Base-by-base conservation (phyloP, 441 rosid genomes). In the Corymbia citriodora region DNA sequence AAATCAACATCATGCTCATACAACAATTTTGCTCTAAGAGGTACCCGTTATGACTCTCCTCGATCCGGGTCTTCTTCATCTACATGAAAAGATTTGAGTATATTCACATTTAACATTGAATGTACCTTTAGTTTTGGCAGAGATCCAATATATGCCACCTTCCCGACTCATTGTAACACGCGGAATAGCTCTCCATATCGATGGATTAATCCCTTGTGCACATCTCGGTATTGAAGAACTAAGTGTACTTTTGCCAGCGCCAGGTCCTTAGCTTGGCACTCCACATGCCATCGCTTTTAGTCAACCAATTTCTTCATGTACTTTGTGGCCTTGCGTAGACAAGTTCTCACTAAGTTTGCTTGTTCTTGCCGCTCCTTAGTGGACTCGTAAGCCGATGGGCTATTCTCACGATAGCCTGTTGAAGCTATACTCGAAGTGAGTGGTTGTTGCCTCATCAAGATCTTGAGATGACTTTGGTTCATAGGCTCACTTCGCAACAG, bases 401-500 rank as follows among this genome's bases (percentile, higher is more conserved):
- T 33, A 33, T 23, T 70, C 45, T 48, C 40, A 2, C 0, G 11
- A 16, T 68, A 31, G 74, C 74, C 17, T 2, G 0, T 68, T 8
- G 74, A 21, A 68, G 31, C 3, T 3, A 3, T 68, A 31, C 74
- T 31, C 40, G 5, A 3, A 70, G 23, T 33, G 48, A 70, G 81
- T 5, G 13, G 1, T 33, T 6, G 2, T 2, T 33, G 25, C 25
- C 25, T 5, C 3, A 7, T 70, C 48, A 70, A 3, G 81, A 33
- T 17, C 81, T 70, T 19, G 21, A 68, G 16, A 31, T 6, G 79
- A 17, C 45, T 68, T 31, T 31, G 17, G 23, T 16, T 31, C 8
- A 3, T 68, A 8, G 23, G 16, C 48, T 70, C 36, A 4, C 25
- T 70, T 11, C 0, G 0, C 0, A 33, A 12, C 1, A 3, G 12